These are phyloP conservation scores for Paramarasmius palmivorus DNA, from an alignment of 1,284 basidiomycete species.

Conservation along the genomic window DNA sequence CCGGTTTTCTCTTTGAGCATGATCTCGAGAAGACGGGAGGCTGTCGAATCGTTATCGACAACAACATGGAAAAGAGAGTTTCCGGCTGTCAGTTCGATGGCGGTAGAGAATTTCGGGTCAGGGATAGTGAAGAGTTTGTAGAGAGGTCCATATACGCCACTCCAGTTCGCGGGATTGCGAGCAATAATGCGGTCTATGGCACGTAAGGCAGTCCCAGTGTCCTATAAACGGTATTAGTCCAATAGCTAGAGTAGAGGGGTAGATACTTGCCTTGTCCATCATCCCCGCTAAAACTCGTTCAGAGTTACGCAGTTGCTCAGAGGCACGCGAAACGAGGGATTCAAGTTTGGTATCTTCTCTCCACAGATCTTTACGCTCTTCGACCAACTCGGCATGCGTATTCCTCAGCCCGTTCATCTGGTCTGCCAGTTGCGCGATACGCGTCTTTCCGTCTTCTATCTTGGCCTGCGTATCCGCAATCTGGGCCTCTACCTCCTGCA, in stretches of 20 bases:
- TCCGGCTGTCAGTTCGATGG: slow-evolving; percentile 93
- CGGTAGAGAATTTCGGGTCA: slow-evolving; percentile 88
- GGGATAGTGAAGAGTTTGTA: slow-evolving; percentile 93
- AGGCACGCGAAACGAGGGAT: slow-evolving; percentile 74
- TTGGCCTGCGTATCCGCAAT: slow-evolving; percentile 58
- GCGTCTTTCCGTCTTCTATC: slow-evolving; percentile 76
- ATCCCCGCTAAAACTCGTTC: slow-evolving; percentile 83
- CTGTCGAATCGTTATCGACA: slow-evolving; percentile 94
- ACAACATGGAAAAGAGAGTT: slow-evolving; percentile 97
- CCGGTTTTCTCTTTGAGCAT: slow-evolving; percentile 94
- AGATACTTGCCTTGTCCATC: slow-evolving; percentile 84
- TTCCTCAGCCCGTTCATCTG: slow-evolving; percentile 70
- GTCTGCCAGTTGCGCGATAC: slow-evolving; percentile 68
- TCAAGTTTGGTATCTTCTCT: slow-evolving; percentile 90
- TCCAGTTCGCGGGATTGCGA: slow-evolving; percentile 55
- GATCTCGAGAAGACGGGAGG: slow-evolving; percentile 82
- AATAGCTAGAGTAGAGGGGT: background rate
- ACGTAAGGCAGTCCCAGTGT: slow-evolving; percentile 85
- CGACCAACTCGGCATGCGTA: slow-evolving; percentile 70
- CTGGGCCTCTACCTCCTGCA: slow-evolving; percentile 59
- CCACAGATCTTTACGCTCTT: slow-evolving; percentile 92
- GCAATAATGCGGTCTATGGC: slow-evolving; percentile 84
- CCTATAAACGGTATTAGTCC: slow-evolving; percentile 44
- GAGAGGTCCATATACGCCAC: slow-evolving; percentile 89
- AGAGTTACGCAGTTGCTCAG: slow-evolving; percentile 78